Conservation (phyloP, 2,329 filamentous ascomycete species). For the Teratosphaeriaceae sp. region DNA sequence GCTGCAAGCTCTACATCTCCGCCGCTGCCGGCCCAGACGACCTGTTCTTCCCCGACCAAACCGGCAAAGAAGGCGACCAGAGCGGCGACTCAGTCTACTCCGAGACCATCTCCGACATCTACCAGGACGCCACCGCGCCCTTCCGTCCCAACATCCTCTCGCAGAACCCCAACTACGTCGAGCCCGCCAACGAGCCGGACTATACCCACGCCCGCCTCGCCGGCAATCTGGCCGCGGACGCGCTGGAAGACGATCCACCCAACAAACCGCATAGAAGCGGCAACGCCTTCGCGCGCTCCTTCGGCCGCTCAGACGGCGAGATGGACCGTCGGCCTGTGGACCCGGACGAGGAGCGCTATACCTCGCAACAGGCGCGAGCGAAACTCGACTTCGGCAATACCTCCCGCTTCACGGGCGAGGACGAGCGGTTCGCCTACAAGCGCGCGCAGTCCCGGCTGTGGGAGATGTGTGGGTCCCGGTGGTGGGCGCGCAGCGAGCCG, state of each 20-base stretch:
- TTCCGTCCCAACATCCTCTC: slow-evolving; percentile 73
- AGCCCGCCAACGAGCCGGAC: slow-evolving; percentile 28
- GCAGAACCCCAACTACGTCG: slow-evolving; percentile 42
- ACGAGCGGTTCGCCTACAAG: slow-evolving; percentile 76
- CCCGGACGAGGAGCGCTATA: slow-evolving; percentile 23
- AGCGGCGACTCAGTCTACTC: slow-evolving; percentile 50
- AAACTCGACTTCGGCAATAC: slow-evolving; percentile 60
- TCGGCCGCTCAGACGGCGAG: slow-evolving; percentile 26
- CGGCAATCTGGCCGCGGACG: slow-evolving; percentile 35
- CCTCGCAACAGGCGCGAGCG: neutral
- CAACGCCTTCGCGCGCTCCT: slow-evolving; percentile 24
- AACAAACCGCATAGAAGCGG: slow-evolving; percentile 30
- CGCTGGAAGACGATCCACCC: slow-evolving; percentile 45
- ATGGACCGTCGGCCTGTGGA: slow-evolving; percentile 29
- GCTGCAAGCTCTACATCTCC: slow-evolving; percentile 65
- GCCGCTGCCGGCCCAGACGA: slow-evolving; percentile 63
- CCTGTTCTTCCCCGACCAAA: slow-evolving; percentile 65
- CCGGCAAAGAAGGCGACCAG: slow-evolving; percentile 12
- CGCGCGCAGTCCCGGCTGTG: slow-evolving; percentile 69
- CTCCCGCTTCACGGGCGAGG: slow-evolving; percentile 67
- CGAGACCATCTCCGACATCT: slow-evolving; percentile 66
- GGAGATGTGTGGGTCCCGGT: slow-evolving; percentile 69
- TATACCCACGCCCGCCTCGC: slow-evolving; percentile 31
- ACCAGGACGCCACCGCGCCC: slow-evolving; percentile 68
- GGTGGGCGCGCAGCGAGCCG: slow-evolving; percentile 58